Base-by-base conservation (phyloP, 495 filamentous ascomycete genomes). In the Xylaria longipes region DNA sequence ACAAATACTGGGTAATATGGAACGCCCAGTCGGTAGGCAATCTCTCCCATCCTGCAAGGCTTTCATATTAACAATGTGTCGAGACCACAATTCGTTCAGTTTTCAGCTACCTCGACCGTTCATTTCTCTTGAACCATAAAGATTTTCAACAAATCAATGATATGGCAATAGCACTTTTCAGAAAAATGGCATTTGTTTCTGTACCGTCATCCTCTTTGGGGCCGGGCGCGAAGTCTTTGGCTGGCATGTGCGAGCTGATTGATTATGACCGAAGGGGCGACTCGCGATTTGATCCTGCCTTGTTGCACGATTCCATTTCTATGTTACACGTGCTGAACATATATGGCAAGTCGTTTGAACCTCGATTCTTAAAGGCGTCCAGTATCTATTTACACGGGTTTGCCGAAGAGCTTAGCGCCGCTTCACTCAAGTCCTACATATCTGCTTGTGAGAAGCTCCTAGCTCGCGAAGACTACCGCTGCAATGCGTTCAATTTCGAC, bases 31-130 rank as follows among this genome's bases (percentile, higher is more conserved):
- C 96, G 81, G 90, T 93, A 87, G 61, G 71, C 74, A 50, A 65
- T 69, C 37, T 31, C 69, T 1, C 62, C 33, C 25, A n/a, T 71
- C 33, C 12, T 29, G 1, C 22, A 14, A 45, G 15, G n/a, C 4
- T 15, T 20, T 20, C 41, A 54, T 65, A 39, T 66, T 71, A 41
- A 71, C 62, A 60, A 27, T 20, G 27, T 39, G 1, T 31, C 22
- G 20, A 71, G 93, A 86, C 88, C 48, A 90, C 88, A 25, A 85
- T 99, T 64, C 87, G 93, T 68, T 94, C 90, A 71, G 91, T 97
- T 39, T 98, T 97, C 83, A 95, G 92, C 76, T 98, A 94, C 73
- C 85, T 99, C 67, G 95, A 99, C 76, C 89, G 96, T 70, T 93
- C 94, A 5, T 97, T 93, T 78, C 87, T 99, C 27, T 83, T 97